A percentile compares a stretch with the other conserved stretches of the same genome.
phyloP scores from a whole-genome alignment of 2,329 filamentous ascomycete genomes.

The Epichloe hybrida region DNA sequence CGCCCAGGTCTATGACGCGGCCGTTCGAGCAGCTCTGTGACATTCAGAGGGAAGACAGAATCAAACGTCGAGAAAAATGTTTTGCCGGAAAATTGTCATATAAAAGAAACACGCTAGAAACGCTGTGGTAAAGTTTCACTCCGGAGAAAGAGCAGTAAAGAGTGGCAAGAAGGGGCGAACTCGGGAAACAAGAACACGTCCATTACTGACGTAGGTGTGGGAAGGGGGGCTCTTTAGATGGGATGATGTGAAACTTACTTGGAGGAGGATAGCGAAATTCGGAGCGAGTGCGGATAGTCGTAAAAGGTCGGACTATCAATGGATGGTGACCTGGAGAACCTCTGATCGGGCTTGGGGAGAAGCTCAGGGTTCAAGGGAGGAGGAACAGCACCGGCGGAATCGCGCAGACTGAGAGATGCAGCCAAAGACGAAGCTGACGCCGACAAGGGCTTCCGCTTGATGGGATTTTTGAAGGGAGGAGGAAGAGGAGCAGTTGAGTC shows the following conservation, averaged over 20 bases:
- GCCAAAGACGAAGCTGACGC: slow-evolving; percentile 37
- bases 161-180: neutral
- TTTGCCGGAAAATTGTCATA: neutral
- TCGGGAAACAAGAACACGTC: neutral
- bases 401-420: slow-evolving; percentile 19
- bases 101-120: neutral
- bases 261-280: slow-evolving; percentile 8
- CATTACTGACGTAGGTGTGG: neutral
- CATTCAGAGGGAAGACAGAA: neutral
- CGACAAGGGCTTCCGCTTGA: slow-evolving; percentile 50
- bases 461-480: slow-evolving; percentile 17
- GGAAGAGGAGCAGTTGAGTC: slow-evolving; percentile 7
- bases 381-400: slow-evolving; percentile 3
- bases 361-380: slow-evolving; percentile 25
- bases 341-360: slow-evolving; percentile 31
- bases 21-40: neutral
- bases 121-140: neutral
- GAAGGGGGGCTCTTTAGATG: neutral
- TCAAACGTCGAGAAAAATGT: neutral
- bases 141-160: neutral
- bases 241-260: slow-evolving; percentile 14
- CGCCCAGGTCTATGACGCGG: neutral
- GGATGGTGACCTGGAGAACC: slow-evolving; percentile 41
- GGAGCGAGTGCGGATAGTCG: slow-evolving; percentile 32
- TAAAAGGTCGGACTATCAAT: slow-evolving; percentile 50